Base-by-base conservation (phyloP, 2,329 filamentous ascomycete species). In the Colletotrichum ledebouriae region DNA sequence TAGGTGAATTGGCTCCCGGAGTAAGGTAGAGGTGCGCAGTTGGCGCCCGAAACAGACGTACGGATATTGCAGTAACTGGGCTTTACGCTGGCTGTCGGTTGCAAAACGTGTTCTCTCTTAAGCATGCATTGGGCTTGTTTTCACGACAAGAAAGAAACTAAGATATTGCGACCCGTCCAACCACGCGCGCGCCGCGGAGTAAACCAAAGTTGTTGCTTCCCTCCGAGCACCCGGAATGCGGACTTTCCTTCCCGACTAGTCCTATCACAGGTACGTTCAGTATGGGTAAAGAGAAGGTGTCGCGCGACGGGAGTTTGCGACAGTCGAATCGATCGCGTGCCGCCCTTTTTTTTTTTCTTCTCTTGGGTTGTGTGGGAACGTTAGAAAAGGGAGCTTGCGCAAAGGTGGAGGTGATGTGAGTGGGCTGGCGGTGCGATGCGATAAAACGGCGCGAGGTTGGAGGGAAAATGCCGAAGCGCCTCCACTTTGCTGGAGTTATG, bases 361-460 rank as follows among this genome's bases (percentile, higher is more conserved):
- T 50, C 29, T 29, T 29, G 29, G 47, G 47, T 20, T 46, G 61
- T 60, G 66, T 57, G 61, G 49, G 34, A 37, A 49, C 56, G 66
- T 34, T 22, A 15, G 39, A 59, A 66, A 59, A 69, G 66, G 55
- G 42, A 69, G 66, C 66, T 69, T 60, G 66, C 66, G 66, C 66
- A 69, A 66, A 69, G 66, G 66, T 69, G 66, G 66, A 69, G 66
- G 66, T 60, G 56, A 59, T 59, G 53, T 9, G 61, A 66, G 61
- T 68, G 66, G 66, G 61, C 44, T 65, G 61, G 52, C 46, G 29
- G 53, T 52, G 39, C 41, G 42, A 41, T 69, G 56, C 66, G 62
- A 66, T 69, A 55, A 69, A 69, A 65, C 61, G 66, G 62, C 66
- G 66, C 66, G 66, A 69, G 66, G 66, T 60, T 69, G 66, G 62